Evolutionary conservation across 495 filamentous ascomycete genomes (phyloP).

Genomic region (Neurospora sp.): DNA sequence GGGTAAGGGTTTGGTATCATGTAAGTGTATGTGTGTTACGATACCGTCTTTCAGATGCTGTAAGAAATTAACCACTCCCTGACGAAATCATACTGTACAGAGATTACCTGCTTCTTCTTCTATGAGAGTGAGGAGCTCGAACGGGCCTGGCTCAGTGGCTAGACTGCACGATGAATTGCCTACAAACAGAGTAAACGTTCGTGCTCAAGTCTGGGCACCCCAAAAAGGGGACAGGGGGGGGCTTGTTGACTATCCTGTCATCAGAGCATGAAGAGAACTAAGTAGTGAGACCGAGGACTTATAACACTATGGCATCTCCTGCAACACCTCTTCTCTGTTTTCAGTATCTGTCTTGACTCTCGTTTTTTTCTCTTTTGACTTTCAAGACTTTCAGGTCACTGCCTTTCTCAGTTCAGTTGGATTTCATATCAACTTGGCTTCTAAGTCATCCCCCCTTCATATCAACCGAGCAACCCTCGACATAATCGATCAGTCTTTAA

Average conservation of each 20-base stretch:
- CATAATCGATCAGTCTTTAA: not conserved
- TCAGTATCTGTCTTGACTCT: not conserved
- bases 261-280: not conserved
- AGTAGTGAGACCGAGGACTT: not conserved
- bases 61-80: not conserved
- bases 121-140: not conserved
- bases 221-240: not conserved
- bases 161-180: not conserved
- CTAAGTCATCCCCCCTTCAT: not conserved
- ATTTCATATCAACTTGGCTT: not conserved
- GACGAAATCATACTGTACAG: not conserved
- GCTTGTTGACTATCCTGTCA: not conserved
- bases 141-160: not conserved
- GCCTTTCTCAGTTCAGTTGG: not conserved
- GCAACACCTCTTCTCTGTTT: not conserved
- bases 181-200: not conserved
- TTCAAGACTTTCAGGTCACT: not conserved
- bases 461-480: not conserved
- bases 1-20: not conserved
- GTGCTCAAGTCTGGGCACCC: not conserved
- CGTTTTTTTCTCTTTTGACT: not conserved
- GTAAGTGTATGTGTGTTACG: not conserved
- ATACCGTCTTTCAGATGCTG: not conserved
- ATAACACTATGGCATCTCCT: conserved; percentile 6
- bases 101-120: not conserved